These are phyloP conservation scores for Psidium guajava DNA, from an alignment of 345 rosid genomes.

Conservation along the genomic window DNA sequence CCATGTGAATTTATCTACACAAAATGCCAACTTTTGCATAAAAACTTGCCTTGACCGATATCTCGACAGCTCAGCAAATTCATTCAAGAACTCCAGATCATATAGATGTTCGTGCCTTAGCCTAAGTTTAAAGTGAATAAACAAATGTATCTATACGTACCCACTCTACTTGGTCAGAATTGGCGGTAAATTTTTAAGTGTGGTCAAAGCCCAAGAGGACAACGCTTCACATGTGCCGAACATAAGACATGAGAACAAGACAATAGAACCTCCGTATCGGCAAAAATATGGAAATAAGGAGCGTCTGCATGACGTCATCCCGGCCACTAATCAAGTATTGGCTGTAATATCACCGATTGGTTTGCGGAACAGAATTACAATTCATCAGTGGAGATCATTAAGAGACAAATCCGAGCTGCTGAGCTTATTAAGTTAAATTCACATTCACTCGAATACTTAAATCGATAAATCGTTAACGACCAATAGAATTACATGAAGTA, in stretches of 20 bases:
- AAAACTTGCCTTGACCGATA: neutral
- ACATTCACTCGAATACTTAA: neutral
- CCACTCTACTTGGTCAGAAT: neutral
- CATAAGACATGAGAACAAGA: neutral
- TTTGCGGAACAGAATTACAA: no score
- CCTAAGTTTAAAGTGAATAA: neutral
- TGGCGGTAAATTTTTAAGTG: neutral
- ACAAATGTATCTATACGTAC: neutral
- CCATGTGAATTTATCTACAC: neutral
- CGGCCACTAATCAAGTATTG: no score
- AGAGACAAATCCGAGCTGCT: no score
- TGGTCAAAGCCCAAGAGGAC: neutral
- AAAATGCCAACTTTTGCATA: neutral
- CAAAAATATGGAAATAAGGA: neutral
- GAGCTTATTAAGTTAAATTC: no score
- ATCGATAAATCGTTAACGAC: fast-evolving
- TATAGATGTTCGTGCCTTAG: neutral
- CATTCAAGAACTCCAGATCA: no score
- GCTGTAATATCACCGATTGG: no score
- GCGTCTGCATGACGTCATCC: no score
- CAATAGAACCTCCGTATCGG: neutral
- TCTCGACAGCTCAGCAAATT: neutral
- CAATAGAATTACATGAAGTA: neutral
- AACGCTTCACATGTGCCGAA: neutral
- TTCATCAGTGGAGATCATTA: no score